These are phyloP conservation scores for Porphyridium purpureum DNA, from an alignment of 23 red algal species.

Conservation along the genomic window DNA sequence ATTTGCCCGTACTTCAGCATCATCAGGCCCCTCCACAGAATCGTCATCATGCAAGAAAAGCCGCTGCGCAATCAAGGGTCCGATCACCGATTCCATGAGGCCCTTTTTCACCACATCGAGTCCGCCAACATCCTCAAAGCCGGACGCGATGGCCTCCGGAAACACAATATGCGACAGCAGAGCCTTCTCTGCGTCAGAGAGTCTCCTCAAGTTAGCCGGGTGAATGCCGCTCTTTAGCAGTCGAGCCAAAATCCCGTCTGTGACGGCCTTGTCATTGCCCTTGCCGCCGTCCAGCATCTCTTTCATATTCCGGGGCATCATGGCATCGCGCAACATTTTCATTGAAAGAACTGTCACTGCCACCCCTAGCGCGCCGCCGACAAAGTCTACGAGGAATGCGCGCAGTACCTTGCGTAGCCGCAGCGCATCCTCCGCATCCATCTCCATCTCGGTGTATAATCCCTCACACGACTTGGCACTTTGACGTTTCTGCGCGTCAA, in stretches of 20 bases:
- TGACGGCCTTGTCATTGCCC: neutral
- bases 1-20: neutral
- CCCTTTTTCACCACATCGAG: slow-evolving; percentile 64
- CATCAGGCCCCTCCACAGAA: neutral
- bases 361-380: no score
- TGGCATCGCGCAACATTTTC: neutral
- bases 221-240: slow-evolving; percentile 31
- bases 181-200: slow-evolving; percentile 43
- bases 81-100: slow-evolving; percentile 68
- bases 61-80: slow-evolving; percentile 6
- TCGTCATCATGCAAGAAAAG: slow-evolving; percentile 5
- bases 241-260: slow-evolving; percentile 4
- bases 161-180: slow-evolving; percentile 81
- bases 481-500: no score
- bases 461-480: no score
- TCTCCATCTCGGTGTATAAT: no score
- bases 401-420: no score
- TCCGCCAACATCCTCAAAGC: slow-evolving; percentile 68
- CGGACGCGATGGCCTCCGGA: slow-evolving; percentile 56
- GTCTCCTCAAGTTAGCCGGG: slow-evolving; percentile 10
- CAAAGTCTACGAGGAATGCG: no score
- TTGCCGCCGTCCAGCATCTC: neutral
- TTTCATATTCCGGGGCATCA: neutral
- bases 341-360: neutral
- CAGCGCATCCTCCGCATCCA: no score